Base-by-base conservation (phyloP, 495 filamentous ascomycete species). In the Trichoderma orchidacearum region DNA sequence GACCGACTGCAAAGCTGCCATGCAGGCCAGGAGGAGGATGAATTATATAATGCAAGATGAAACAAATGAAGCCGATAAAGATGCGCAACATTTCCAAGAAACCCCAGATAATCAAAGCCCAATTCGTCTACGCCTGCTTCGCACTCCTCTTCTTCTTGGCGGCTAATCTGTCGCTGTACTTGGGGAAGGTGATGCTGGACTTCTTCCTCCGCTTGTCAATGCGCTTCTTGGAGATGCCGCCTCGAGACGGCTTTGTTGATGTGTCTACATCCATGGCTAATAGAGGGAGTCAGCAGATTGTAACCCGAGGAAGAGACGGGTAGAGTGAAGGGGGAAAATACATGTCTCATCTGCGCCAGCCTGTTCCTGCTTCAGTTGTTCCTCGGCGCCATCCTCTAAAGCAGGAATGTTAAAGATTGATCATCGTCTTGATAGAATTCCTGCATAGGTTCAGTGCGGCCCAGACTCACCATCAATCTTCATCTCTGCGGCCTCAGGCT, bases 401-500 rank as follows among this genome's bases (percentile, higher is more conserved):
- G 2, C 12, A 18, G 27, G 1, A 30, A n/a, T 30, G 51, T 30
- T 17, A 32, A n/a, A n/a, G 12, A 54, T n/a, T n/a, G n/a, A n/a
- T n/a, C n/a, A 36, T 8, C 32, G 8, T n/a, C n/a, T n/a, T 36
- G 32, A 34, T 8, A 31, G 3, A 9, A 32, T 21, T 11, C 0
- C n/a, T 34, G 8, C 21, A 54, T 18, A n/a, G 25, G 32, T 41
- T 27, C n/a, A n/a, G 2, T 1, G 1, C 4, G 25, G 5, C 29
- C 12, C 17, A 23, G 51, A 48, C 55, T 27, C 2, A 53, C 45
- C 31, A n/a, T 66, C 59, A 63, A 69, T 74, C 63, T 72, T 71
- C 13, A 66, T 66, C 38, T 70, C 71, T 1, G 32, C 53, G 8
- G 57, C 58, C 58, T 66, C 61, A 32, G 76, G 72, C 60, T 82